These are phyloP conservation scores for Fraxinus americana DNA, from an alignment of 257 asterid species.

Conservation along the genomic window DNA sequence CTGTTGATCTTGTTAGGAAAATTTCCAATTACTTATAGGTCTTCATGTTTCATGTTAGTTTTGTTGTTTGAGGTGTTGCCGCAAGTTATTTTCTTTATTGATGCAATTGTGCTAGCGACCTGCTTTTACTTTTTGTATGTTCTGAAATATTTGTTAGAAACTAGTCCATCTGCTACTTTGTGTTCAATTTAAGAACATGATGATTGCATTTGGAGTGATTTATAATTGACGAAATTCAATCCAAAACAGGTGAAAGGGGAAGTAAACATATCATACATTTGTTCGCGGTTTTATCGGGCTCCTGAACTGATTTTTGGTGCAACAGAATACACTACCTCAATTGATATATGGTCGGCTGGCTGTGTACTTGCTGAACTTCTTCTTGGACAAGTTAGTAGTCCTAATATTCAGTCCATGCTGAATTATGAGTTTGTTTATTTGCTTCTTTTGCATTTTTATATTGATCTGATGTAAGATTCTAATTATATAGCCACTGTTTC, in stretches of 20 bases:
- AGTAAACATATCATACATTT: conserved; percentile 93
- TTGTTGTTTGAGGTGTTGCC: background rate
- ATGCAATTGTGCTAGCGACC: background rate
- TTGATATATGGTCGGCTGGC: conserved; percentile 99
- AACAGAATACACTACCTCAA: conserved; percentile 87
- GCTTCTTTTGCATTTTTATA: conserved; percentile 8
- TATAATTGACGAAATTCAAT: background rate
- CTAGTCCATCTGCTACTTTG: background rate
- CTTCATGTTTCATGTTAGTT: background rate
- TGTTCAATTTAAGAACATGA: background rate
- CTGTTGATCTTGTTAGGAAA: background rate
- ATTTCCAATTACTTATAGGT: background rate
- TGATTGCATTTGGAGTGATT: background rate
- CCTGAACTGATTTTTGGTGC: conserved; percentile 99
- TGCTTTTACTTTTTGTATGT: background rate
- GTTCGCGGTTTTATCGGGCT: conserved; percentile 96
- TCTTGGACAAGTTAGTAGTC: conserved; percentile 73
- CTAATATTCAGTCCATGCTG: background rate
- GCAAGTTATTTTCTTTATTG: background rate
- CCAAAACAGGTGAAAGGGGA: conserved; percentile 74
- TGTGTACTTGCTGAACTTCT: conserved; percentile 97
- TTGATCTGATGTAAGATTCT: conserved; percentile 26
- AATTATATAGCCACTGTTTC: conserved; percentile 77
- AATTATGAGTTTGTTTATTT: background rate
- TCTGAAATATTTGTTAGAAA: background rate